Conservation (phyloP, 441 rosid genomes). For the Mallotus repandus region DNA sequence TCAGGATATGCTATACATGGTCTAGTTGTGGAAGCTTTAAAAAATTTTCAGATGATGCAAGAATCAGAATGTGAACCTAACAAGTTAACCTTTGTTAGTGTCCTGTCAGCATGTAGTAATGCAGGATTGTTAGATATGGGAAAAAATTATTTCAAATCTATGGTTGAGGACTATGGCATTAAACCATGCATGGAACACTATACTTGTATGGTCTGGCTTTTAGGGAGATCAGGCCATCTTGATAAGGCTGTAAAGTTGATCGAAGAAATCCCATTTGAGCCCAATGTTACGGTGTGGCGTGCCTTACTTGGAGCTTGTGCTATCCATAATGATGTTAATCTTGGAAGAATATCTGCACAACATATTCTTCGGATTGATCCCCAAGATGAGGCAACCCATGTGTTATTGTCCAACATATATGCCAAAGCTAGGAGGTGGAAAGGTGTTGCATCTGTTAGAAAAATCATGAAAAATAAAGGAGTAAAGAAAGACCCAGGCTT, state of each 20-base stretch:
- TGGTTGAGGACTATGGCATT: constrained; percentile 61
- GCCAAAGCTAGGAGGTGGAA: constrained; percentile 72
- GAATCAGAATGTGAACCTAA: constrained; percentile 49
- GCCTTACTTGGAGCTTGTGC: constrained; percentile 85
- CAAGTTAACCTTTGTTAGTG: constrained; percentile 52
- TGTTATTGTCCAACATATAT: constrained; percentile 69
- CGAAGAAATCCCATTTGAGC: constrained; percentile 60
- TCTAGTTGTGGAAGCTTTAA: constrained; percentile 45
- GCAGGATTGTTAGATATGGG: constrained; percentile 66
- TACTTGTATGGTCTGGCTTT: constrained; percentile 78
- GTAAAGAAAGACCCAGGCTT: constrained; percentile 83
- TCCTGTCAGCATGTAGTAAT: constrained; percentile 82
- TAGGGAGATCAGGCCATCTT: constrained; percentile 74
- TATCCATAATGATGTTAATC: constrained; percentile 60
- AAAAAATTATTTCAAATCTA: constrained; percentile 62
- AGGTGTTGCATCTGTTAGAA: constrained; percentile 60
- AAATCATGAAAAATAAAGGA: constrained; percentile 63
- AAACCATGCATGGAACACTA: constrained; percentile 82
- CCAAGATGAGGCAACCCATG: constrained; percentile 72
- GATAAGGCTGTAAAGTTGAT: constrained; percentile 64
- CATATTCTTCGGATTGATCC: constrained; percentile 69
- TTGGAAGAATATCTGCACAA: constrained; percentile 60
- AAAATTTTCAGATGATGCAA: constrained; percentile 49
- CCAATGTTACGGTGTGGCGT: constrained; percentile 73
- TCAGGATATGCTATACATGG: constrained; percentile 85